Percentiles rank a stretch among this genome's conserved stretches.
Conservation (phyloP, 345 rosid genomes). For the Eucalyptus tenuipes region DNA sequence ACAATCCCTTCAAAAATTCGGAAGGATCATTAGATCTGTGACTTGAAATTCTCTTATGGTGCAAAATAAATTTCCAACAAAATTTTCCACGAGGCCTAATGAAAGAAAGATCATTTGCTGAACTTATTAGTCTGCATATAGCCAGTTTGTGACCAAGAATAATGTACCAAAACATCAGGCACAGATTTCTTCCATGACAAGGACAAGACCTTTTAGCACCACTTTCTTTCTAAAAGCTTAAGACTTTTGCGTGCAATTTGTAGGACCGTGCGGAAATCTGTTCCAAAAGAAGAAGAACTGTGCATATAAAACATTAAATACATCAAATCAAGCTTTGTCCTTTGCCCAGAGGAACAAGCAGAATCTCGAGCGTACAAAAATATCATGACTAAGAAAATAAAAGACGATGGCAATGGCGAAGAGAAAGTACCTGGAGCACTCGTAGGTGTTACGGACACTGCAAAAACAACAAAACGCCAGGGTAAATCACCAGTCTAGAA, state of each 20-base stretch:
- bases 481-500: not conserved
- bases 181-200: not conserved
- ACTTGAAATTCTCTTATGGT: not conserved
- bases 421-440: conserved; percentile 24
- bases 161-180: not conserved
- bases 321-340: not conserved
- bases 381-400: not conserved
- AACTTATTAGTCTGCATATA: not conserved
- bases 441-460: conserved; percentile 33
- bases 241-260: not conserved
- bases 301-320: not conserved
- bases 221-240: not conserved
- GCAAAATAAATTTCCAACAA: not conserved
- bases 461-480: conserved; percentile 3
- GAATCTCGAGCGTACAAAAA: not conserved
- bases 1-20: not conserved
- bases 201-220: not conserved
- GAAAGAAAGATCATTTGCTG: not conserved
- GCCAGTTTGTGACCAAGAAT: not conserved
- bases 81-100: not conserved
- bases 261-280: not conserved
- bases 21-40: not conserved
- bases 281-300: not conserved
- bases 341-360: not conserved
- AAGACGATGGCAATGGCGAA: not conserved